phyloP scores from a whole-genome alignment of 371 early-diverging fungal genomes.

The Apophysomyces ossiformis region DNA sequence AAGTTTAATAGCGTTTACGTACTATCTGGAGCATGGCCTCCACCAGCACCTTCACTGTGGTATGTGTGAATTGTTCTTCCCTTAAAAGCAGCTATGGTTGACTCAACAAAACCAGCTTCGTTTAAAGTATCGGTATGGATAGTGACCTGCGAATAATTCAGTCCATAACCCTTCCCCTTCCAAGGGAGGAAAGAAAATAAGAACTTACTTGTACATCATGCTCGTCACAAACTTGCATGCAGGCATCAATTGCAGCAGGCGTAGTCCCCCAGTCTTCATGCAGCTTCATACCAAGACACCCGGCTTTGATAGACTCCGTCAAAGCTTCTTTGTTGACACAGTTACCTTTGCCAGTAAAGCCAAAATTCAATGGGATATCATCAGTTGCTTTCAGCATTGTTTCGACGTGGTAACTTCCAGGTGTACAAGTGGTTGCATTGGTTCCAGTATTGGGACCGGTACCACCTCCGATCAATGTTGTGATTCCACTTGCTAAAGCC shows the following conservation, averaged over 20 bases:
- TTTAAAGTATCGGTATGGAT: constrained; percentile 96
- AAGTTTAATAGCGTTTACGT: constrained; percentile 18
- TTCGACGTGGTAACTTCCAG: constrained; percentile 78
- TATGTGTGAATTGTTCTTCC: constrained; percentile 93
- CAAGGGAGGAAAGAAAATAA: not conserved
- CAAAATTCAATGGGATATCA: constrained; percentile 85
- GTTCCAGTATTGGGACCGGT: constrained; percentile 95
- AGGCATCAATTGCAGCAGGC: constrained; percentile 90
- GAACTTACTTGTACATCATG: constrained; percentile 78
- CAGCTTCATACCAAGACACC: constrained; percentile 91
- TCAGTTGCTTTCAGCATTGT: constrained; percentile 91
- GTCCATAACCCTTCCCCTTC: not conserved
- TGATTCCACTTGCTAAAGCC: constrained; percentile 84
- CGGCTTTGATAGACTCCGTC: constrained; percentile 82
- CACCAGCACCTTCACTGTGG: constrained; percentile 96
- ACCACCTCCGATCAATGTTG: constrained; percentile 94
- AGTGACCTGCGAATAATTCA: constrained; percentile 54
- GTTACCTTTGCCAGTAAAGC: constrained; percentile 95
- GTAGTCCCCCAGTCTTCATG: constrained; percentile 97
- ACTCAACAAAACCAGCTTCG: constrained; percentile 94
- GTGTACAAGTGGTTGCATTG: constrained; percentile 94
- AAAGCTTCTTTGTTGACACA: constrained; percentile 66
- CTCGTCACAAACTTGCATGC: constrained; percentile 84
- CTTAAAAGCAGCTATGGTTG: constrained; percentile 85
- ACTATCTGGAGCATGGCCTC: constrained; percentile 92